These are phyloP conservation scores for Rhizopus arrhizus DNA, from an alignment of 371 early-diverging fungal genomes.

Conservation along the genomic window DNA sequence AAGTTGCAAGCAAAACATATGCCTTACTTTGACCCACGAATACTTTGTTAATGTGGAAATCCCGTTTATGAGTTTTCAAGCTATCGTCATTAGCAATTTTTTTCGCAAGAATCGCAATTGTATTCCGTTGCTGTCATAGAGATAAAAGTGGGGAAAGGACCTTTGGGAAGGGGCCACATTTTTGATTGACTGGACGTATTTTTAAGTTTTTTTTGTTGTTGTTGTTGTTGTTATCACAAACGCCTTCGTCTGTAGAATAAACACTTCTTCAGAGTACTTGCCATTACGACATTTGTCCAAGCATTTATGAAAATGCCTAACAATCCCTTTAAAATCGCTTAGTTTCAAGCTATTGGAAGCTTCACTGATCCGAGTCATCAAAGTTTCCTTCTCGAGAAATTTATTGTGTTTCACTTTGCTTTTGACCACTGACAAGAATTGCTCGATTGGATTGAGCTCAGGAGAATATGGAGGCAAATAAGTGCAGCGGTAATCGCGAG, in stretches of 20 bases:
- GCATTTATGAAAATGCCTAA: constrained; percentile 13
- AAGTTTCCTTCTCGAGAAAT: constrained; percentile 8
- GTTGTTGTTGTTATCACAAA: too few species aligned
- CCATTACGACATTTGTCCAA: constrained; percentile 17
- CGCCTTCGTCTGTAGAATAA: background rate
- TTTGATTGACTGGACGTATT: too few species aligned
- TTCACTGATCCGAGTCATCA: constrained; percentile 7
- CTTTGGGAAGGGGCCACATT: too few species aligned
- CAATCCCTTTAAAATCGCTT: constrained; percentile 12
- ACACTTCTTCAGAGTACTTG: constrained; percentile 2
- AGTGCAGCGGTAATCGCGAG: constrained; percentile 14
- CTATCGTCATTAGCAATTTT: background rate
- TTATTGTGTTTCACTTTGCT: constrained; percentile 11
- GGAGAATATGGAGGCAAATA: constrained; percentile 29
- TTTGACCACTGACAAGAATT: constrained; percentile 27
- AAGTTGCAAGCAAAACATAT: constrained; percentile 2
- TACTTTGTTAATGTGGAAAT: constrained; percentile 3
- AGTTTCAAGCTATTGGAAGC: background rate
- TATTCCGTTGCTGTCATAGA: too few species aligned
- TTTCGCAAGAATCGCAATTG: too few species aligned
- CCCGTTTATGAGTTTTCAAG: constrained; percentile 2
- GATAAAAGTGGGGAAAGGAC: too few species aligned
- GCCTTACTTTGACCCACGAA: constrained; percentile 5
- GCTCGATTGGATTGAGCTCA: constrained; percentile 30
- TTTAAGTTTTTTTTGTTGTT: too few species aligned